Evolutionary conservation across 768 basidiomycete genomes (phyloP).

Genomic region (Russula griseocarnosa): DNA sequence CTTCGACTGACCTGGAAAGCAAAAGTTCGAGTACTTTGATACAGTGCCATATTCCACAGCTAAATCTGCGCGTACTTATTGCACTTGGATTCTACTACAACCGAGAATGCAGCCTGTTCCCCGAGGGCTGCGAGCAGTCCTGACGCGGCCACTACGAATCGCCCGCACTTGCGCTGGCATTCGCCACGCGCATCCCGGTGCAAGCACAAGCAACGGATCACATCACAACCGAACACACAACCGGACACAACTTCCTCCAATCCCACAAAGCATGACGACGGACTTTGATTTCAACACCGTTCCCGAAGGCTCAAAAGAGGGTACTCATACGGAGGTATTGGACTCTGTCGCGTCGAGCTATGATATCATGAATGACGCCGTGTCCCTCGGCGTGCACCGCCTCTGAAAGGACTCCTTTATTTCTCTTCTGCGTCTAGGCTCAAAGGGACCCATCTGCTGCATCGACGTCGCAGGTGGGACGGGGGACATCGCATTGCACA

Average conservation of each 20-base stretch:
- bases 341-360: constrained; percentile 93
- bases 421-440: constrained; percentile 67
- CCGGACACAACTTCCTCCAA: constrained; percentile 11
- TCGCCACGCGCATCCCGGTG: constrained; percentile 18
- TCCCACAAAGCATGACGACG: constrained; percentile 44
- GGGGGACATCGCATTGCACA: constrained; percentile 92
- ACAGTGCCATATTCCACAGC: background rate
- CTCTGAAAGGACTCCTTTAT: constrained; percentile 96
- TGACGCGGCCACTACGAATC: too few relatives aligned
- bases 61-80: background rate
- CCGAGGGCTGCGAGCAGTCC: constrained; percentile 10
- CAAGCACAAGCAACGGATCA: background rate
- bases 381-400: constrained; percentile 92
- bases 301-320: constrained; percentile 81
- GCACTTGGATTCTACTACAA: background rate
- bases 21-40: too few relatives aligned
- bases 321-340: constrained; percentile 89
- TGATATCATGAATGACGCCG: constrained; percentile 99
- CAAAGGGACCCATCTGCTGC: constrained; percentile 70
- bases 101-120: constrained; percentile 21
- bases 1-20: too few relatives aligned
- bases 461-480: constrained; percentile 98
- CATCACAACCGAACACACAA: constrained; percentile 12
- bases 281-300: constrained; percentile 95
- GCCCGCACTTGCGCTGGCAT: too few relatives aligned